Conservation (phyloP, 139 green algal species). For the Picochlorum sp. region DNA sequence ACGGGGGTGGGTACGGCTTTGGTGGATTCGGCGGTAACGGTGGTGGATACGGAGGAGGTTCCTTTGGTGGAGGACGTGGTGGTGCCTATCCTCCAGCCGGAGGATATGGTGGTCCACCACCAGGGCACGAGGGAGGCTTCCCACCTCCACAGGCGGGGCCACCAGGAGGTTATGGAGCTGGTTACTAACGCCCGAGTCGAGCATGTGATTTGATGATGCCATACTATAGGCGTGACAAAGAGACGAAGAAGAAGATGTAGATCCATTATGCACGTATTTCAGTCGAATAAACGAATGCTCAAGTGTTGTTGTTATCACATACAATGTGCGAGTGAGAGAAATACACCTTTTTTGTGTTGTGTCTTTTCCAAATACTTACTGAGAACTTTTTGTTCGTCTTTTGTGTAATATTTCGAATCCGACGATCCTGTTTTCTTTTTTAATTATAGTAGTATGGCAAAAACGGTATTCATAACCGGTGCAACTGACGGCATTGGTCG, state of each 20-base stretch:
- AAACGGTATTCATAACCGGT: constrained; percentile 29
- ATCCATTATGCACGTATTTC: too few relatives aligned
- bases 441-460: neutral
- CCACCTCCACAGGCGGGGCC: too few relatives aligned
- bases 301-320: neutral
- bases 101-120: constrained; percentile 15
- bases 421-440: too few relatives aligned
- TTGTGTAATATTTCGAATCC: too few relatives aligned
- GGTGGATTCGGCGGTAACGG: constrained; percentile 19
- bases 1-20: constrained; percentile 9
- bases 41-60: constrained; percentile 20
- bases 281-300: too few relatives aligned
- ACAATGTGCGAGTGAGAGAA: constrained; percentile 5
- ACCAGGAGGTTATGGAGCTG: neutral
- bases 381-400: constrained; percentile 5
- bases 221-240: too few relatives aligned
- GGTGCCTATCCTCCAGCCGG: constrained; percentile 6
- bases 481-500: constrained; percentile 60
- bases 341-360: constrained; percentile 6
- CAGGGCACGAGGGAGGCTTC: neutral
- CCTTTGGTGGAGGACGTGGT: constrained; percentile 12
- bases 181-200: neutral
- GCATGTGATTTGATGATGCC: too few relatives aligned
- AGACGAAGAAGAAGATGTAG: too few relatives aligned
- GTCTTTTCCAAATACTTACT: neutral